phyloP scores from a whole-genome alignment of 2,329 filamentous ascomycete genomes.

The Mycosphaerelloides madeirae region DNA sequence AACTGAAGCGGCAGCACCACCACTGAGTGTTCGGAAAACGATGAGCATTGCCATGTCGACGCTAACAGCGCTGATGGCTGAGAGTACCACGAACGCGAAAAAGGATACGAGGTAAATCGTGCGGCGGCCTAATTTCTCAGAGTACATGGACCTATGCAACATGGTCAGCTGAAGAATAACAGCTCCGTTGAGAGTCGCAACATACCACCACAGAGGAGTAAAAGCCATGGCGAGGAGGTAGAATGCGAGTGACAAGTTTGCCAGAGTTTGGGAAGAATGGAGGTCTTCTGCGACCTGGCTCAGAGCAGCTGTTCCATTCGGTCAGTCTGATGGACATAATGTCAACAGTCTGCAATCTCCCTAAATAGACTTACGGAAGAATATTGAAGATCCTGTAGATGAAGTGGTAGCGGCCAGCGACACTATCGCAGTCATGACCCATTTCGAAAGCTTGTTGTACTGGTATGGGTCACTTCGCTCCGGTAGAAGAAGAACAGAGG shows the following conservation, averaged over 20 bases:
- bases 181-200: background rate
- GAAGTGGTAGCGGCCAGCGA: conserved; percentile 60
- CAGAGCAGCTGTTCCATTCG: conserved; percentile 56
- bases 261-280: conserved; percentile 57
- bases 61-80: conserved; percentile 63
- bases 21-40: conserved; percentile 66
- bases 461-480: conserved; percentile 71
- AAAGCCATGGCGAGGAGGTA: conserved; percentile 78
- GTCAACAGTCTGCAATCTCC: background rate
- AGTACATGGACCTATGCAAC: conserved; percentile 58
- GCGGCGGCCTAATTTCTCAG: conserved; percentile 65
- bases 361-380: background rate
- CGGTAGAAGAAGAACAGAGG: conserved; percentile 62
- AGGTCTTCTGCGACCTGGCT: conserved; percentile 59
- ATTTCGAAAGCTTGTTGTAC: conserved; percentile 69
- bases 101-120: conserved; percentile 74
- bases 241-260: conserved; percentile 69
- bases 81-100: conserved; percentile 64
- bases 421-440: conserved; percentile 71
- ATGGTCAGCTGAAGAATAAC: background rate
- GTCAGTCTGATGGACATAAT: background rate
- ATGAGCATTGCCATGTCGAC: conserved; percentile 70
- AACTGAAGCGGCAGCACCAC: conserved; percentile 71
- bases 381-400: conserved; percentile 1
- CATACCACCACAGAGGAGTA: conserved; percentile 73